Base-by-base conservation (phyloP, 2,329 filamentous ascomycete species). In the Aspergillus sojae region DNA sequence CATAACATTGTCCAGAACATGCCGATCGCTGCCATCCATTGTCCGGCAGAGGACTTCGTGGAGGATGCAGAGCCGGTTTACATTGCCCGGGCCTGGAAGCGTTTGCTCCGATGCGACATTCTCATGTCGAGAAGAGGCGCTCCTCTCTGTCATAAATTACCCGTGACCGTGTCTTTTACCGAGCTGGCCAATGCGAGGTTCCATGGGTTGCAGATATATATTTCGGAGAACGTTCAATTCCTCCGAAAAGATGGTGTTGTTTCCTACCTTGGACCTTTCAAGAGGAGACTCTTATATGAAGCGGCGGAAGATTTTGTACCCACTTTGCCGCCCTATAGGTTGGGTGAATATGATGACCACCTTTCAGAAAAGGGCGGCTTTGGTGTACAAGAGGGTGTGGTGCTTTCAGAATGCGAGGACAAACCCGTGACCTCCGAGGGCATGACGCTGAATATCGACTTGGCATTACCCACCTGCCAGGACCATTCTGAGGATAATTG, bases 181-280 rank as follows among this genome's bases (percentile, higher is more conserved):
- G 62, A 66, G 43, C 30, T 62, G 32, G 59, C 41, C n/a, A 59
- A 41, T 39, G 45, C 62, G 32, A 61, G 60, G n/a, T 58, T 64
- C 21, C 59, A 57, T n/a, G 62, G 64, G 19, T 36, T 66, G 45
- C 59, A 54, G 21, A 57, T 66, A 23, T 66, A 55, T 28, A 57
- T 66, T n/a, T 61, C 62, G 30, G 64, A 66, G 45, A 62, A 66
- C 34, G 62, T 64, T 23, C 64, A 66, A 32, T 66, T 62, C 36
- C 62, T 62, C 28, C 62, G 62, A 54, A 58, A 45, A 30, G 62
- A 62, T 16, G 64, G 64, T 14, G 26, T 62, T 11, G 43, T 48
- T n/a, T 64, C 62, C 52, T 64, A 62, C 26, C 32, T 52, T 21
- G 64, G 64, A 14, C 64, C 64, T 54, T 66, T 60, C 52, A 62